Conservation (phyloP, 495 filamentous ascomycete genomes). For the Xanthoparmelia taractica region DNA sequence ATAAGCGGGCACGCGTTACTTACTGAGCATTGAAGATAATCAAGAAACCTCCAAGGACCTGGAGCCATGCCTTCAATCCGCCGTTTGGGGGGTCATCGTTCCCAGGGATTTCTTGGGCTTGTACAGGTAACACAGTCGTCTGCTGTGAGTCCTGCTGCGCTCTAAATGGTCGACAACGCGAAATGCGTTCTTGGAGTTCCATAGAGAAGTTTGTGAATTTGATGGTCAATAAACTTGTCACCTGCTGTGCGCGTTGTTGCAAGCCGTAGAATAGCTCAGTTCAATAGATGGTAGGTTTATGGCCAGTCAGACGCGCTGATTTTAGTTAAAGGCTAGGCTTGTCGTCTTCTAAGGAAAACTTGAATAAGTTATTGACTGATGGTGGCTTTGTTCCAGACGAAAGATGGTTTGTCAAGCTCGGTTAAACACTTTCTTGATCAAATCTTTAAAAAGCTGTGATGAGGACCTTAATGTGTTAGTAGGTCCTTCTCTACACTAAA, state of each 20-base stretch:
- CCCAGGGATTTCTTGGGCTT: background rate
- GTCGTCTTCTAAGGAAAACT: background rate
- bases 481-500: background rate
- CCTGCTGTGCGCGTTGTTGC: background rate
- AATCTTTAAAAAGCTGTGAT: background rate
- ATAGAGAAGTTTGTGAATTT: background rate
- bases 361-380: background rate
- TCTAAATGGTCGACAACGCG: background rate
- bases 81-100: background rate
- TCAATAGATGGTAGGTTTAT: background rate
- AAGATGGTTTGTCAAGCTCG: background rate
- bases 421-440: background rate
- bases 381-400: background rate
- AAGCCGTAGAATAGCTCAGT: background rate
- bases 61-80: conserved; percentile 15
- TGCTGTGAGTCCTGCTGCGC: too few species aligned
- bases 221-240: too few species aligned
- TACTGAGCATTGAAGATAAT: conserved; percentile 21
- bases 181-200: background rate
- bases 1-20: background rate
- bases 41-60: conserved; percentile 15
- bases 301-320: background rate
- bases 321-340: background rate
- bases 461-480: background rate
- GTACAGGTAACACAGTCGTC: too few species aligned